Evolutionary conservation across 768 basidiomycete genomes (phyloP).

Genomic region (Termitomyces sp.): DNA sequence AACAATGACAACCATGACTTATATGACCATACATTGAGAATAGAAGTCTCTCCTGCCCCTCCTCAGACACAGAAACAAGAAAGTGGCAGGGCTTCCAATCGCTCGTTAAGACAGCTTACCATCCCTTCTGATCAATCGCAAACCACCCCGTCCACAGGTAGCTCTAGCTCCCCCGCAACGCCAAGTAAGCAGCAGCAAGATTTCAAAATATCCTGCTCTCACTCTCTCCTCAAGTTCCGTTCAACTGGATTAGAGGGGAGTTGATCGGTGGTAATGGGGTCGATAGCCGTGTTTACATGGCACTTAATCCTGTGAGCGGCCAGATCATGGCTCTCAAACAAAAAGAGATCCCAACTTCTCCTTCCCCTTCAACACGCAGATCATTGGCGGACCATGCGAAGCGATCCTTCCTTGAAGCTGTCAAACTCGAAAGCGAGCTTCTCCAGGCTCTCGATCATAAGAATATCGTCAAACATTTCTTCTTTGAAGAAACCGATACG

Average conservation of each 20-base stretch:
- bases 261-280: constrained; percentile 95
- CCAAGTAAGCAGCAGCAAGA: constrained; percentile 11
- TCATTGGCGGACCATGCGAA: constrained; percentile 50
- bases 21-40: constrained; percentile 6
- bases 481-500: constrained; percentile 80
- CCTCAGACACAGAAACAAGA: background rate
- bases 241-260: constrained; percentile 97
- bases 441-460: constrained; percentile 93
- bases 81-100: background rate
- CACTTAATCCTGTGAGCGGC: constrained; percentile 87
- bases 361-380: background rate
- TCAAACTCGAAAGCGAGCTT: constrained; percentile 92
- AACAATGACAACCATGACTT: constrained; percentile 13
- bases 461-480: constrained; percentile 94
- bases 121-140: background rate
- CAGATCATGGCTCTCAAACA: constrained; percentile 99
- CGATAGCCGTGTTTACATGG: constrained; percentile 93
- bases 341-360: constrained; percentile 74
- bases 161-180: background rate
- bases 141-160: background rate
- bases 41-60: background rate
- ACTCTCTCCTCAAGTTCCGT: constrained; percentile 51
- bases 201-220: constrained; percentile 3
- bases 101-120: background rate
- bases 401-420: constrained; percentile 82